Evolutionary conservation across 495 filamentous ascomycete genomes (phyloP), one percentile per base, ranked within the genome.

Genomic region (Symbiotaphrina buchneri): DNA sequence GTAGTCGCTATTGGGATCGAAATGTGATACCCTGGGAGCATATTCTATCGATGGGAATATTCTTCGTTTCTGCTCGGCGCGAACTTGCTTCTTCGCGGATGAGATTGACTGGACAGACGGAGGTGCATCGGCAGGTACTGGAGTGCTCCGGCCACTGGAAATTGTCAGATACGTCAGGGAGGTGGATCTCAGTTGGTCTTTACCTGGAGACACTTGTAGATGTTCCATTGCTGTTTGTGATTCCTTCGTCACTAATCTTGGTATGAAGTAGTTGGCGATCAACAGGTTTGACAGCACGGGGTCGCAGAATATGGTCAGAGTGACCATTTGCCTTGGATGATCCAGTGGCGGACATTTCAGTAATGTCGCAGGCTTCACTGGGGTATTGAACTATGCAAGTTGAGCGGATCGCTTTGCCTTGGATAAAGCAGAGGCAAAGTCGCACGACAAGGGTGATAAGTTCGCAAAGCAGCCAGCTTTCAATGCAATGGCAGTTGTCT

Each of bases 41-140:
- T 84, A 97, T 44, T 91, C 75, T 42, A 92, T 79, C 5, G 80
- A 91, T n/a, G 91, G 87, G 47, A 97, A 97, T 21, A 95, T 56
- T 41, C 87, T 73, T 35, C 69, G 75, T 39, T 77, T 71, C 27
- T 73, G 64, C 46, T 79, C 67, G 23, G 81, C 81, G 42, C 85
- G 71, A 24, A 80, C 69, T 40, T 93, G 78, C 48, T 80, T 81
- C 38, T 80, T 68, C 10, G 74, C 82, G 11, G 70, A 70, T 22
- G 80, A 87, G 39, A 91, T 75, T 20, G 80, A 82, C 37, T 79
- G 68, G 19, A 70, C 70, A 1, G 84, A 93, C 2, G 83, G 87
- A 11, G 81, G 87, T 10, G 87, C 87, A 66, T 94, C 83, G 44
- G 70, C 61, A 28, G 90, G 73, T 22, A 94, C 49, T 7, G 85